A percentile compares a stretch with the other conserved stretches of the same genome.
Conservation (phyloP, 208 protist species). For the Acanthamoeba rhysodes region DNA sequence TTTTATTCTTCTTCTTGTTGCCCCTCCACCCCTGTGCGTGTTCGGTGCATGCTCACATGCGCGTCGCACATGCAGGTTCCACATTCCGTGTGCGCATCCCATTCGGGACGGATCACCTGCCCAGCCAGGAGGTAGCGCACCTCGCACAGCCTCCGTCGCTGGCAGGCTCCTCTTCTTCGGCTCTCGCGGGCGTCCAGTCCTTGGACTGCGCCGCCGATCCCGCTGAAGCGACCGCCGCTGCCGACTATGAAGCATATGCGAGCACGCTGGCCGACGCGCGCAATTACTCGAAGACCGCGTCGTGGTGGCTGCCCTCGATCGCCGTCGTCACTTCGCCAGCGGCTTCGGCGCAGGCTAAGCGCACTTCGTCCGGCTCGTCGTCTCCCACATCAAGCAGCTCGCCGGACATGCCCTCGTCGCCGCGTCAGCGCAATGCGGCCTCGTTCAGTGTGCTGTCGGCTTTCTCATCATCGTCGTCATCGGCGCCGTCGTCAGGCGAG, state of each 20-base stretch:
- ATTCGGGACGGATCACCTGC: constrained; percentile 50
- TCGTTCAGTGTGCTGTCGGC: neutral
- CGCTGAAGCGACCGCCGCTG: neutral
- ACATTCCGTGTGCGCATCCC: constrained; percentile 55
- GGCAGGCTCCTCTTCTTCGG: neutral
- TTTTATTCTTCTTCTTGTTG: too few relatives aligned
- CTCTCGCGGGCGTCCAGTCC: neutral
- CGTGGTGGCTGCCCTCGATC: constrained; percentile 62
- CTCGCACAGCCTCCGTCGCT: neutral
- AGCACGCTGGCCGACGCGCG: neutral
- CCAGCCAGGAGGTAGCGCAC: neutral
- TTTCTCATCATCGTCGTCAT: neutral
- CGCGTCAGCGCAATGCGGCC: neutral
- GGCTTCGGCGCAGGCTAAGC: neutral
- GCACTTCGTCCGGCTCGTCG: neutral
- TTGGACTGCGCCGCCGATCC: neutral
- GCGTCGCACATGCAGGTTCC: neutral
- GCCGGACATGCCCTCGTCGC: constrained; percentile 28
- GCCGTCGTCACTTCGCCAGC: neutral
- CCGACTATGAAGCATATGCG: neutral
- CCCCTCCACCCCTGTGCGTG: neutral
- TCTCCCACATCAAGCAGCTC: neutral
- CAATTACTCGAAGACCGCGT: constrained; percentile 18
- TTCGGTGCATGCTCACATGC: too few relatives aligned
- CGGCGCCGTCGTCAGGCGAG: neutral